Evolutionary conservation across 305 asterid genomes (phyloP).

Genomic region (Plantago lanceolata): DNA sequence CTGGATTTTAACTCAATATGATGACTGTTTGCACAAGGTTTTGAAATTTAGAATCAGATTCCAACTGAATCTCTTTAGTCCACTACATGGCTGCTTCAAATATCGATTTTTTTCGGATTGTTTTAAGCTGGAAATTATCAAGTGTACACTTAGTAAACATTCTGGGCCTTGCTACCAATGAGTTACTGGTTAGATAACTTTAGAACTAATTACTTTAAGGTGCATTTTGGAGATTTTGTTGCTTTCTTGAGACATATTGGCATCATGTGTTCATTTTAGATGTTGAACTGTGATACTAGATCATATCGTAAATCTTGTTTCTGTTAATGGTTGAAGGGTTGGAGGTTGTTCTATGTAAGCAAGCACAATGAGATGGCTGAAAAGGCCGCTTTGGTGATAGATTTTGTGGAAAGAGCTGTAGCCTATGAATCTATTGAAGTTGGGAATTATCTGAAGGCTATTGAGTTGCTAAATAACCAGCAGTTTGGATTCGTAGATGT

Average conservation of each 20-base stretch:
- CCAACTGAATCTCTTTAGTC: too few relatives aligned
- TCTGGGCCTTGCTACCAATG: too few relatives aligned
- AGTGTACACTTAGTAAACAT: too few relatives aligned
- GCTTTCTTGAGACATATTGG: not conserved
- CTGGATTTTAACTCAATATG: too few relatives aligned
- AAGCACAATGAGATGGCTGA: conserved; percentile 65
- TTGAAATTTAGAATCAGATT: not conserved
- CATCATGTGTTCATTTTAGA: conserved; percentile 1
- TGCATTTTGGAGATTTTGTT: not conserved
- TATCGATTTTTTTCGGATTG: too few relatives aligned
- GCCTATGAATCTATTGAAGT: conserved; percentile 72
- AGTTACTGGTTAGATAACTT: too few relatives aligned
- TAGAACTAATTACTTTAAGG: too few relatives aligned
- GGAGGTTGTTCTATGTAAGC: conserved; percentile 56
- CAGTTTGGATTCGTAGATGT: conserved; percentile 72
- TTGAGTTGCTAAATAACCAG: conserved; percentile 44
- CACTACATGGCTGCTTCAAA: too few relatives aligned
- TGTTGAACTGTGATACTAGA: not conserved
- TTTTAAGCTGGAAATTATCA: too few relatives aligned
- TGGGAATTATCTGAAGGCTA: conserved; percentile 57
- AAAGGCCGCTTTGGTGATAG: conserved; percentile 39
- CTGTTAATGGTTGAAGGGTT: conserved; percentile 40
- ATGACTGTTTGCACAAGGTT: not conserved
- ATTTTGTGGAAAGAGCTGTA: conserved; percentile 44
- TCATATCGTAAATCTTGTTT: conserved; percentile 3